Evolutionary conservation across 768 basidiomycete species (phyloP).

Genomic region (Kwoniella dendrophila): DNA sequence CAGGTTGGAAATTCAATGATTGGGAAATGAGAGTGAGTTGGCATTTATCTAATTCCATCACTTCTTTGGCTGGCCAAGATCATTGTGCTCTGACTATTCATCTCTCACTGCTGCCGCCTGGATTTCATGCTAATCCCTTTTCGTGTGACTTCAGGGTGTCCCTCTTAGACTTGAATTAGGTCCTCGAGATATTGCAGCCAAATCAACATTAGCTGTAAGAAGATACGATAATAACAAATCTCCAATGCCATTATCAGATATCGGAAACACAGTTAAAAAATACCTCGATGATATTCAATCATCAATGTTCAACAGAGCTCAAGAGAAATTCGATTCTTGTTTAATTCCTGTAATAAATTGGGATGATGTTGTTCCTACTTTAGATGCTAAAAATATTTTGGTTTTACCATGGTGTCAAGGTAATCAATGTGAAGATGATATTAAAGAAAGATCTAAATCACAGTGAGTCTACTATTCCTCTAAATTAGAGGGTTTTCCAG

Average conservation of each 20-base stretch:
- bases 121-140: not conserved
- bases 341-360: conserved; percentile 77
- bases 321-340: conserved; percentile 69
- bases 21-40: conserved; percentile 90
- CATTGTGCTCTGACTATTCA: not conserved
- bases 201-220: conserved; percentile 81
- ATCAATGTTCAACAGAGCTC: conserved; percentile 83
- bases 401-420: conserved; percentile 96
- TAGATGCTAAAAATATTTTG: conserved; percentile 83
- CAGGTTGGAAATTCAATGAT: conserved; percentile 98
- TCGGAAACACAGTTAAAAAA: conserved; percentile 62
- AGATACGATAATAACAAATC: conserved; percentile 72
- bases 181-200: conserved; percentile 76
- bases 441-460: conserved; percentile 88
- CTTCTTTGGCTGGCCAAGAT: not conserved
- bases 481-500: not conserved
- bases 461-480: conserved; percentile 66
- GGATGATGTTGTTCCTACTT: conserved; percentile 87
- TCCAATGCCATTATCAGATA: conserved; percentile 62
- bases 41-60: not conserved
- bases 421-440: conserved; percentile 92
- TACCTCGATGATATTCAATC: conserved; percentile 83
- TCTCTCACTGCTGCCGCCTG: not conserved
- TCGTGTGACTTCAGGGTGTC: too few species aligned
- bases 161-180: conserved; percentile 97